Conservation (phyloP, 768 basidiomycete genomes). For the Lactarius deliciosus region DNA sequence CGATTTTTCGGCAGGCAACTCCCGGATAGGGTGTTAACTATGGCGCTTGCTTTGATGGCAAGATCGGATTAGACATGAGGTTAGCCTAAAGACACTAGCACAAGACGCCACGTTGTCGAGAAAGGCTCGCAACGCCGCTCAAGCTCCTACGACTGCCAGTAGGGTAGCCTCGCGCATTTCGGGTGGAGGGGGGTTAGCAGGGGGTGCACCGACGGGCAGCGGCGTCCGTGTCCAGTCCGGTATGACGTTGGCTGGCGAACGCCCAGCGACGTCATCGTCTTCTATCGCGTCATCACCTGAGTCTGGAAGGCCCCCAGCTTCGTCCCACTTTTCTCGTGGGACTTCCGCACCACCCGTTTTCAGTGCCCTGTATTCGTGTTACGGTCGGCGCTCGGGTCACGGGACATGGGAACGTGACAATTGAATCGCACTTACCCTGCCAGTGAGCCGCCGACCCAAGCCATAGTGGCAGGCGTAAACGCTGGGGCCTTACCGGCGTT, state of each 20-base stretch:
- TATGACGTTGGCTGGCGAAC: constrained; percentile 43
- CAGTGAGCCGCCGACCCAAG: constrained; percentile 93
- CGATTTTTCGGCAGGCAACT: constrained; percentile 4
- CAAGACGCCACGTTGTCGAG: neutral
- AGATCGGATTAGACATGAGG: constrained; percentile 6
- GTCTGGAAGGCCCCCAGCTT: constrained; percentile 47
- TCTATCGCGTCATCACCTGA: constrained; percentile 38
- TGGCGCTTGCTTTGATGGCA: constrained; percentile 5
- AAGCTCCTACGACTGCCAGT: constrained; percentile 40
- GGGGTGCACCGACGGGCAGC: constrained; percentile 62
- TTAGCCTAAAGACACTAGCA: constrained; percentile 3
- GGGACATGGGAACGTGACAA: neutral
- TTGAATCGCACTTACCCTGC: constrained; percentile 64
- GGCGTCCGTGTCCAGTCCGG: constrained; percentile 82
- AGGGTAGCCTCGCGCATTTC: constrained; percentile 29
- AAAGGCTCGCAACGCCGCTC: constrained; percentile 18
- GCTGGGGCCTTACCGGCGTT: constrained; percentile 86
- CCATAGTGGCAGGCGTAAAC: constrained; percentile 75
- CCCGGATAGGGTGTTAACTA: constrained; percentile 1
- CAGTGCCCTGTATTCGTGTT: constrained; percentile 52
- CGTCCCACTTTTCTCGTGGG: constrained; percentile 83
- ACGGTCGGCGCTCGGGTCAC: constrained; percentile 7
- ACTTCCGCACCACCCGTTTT: constrained; percentile 88
- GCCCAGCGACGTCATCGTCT: constrained; percentile 33
- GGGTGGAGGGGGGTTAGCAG: constrained; percentile 39